These are phyloP conservation scores for Lineolata rhizophorae DNA, from an alignment of 495 filamentous ascomycete species.

Conservation along the genomic window DNA sequence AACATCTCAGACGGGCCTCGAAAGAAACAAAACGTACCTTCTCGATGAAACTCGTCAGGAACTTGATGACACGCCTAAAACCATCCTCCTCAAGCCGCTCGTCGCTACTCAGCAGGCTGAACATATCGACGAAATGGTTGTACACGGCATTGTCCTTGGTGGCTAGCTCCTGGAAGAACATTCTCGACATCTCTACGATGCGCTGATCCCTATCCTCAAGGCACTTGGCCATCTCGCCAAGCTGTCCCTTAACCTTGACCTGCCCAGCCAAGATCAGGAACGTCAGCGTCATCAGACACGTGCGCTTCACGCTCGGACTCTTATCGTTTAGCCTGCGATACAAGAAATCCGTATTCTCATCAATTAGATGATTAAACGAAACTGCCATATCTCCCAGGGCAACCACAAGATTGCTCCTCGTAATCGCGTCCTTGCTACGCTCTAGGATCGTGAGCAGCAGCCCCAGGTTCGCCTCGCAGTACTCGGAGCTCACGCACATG, in stretches of 20 bases:
- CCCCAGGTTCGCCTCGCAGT: constrained; percentile 81
- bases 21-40: constrained; percentile 69
- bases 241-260: constrained; percentile 98
- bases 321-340: constrained; percentile 81
- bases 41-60: constrained; percentile 85
- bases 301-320: constrained; percentile 80
- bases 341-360: constrained; percentile 96
- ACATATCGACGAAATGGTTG: constrained; percentile 99
- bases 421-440: constrained; percentile 69
- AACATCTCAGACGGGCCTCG: too few relatives aligned
- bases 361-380: constrained; percentile 97
- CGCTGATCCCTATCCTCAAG: constrained; percentile 85
- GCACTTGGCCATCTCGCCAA: constrained; percentile 98
- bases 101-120: constrained; percentile 72
- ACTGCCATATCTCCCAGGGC: constrained; percentile 97
- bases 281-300: constrained; percentile 94
- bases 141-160: constrained; percentile 99
- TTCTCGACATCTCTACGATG: constrained; percentile 77
- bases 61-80: constrained; percentile 69
- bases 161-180: constrained; percentile 96
- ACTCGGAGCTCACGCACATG: constrained; percentile 69
- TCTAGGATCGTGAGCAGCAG: constrained; percentile 97
- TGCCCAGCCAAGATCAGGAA: constrained; percentile 95
- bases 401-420: constrained; percentile 87
- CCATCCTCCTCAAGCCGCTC: constrained; percentile 60